Evolutionary conservation across 2,329 filamentous ascomycete genomes (phyloP).

Genomic region (Volutella citrinella): DNA sequence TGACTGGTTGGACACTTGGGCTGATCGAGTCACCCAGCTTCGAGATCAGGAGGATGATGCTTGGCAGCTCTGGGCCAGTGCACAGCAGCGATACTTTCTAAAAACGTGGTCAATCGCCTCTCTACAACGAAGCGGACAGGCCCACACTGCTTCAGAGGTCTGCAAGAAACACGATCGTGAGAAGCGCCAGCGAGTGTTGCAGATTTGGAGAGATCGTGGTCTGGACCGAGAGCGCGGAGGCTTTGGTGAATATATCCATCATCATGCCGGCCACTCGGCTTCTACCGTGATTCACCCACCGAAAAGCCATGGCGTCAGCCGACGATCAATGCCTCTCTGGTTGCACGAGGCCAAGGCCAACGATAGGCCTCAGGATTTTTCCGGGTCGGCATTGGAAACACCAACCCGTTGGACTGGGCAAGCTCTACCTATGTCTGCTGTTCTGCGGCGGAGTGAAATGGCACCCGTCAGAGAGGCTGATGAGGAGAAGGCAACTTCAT

Average conservation of each 20-base stretch:
- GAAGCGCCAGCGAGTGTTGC: slow-evolving; percentile 27
- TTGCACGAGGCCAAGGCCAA: no score
- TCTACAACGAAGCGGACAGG: slow-evolving; percentile 35
- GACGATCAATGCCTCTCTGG: no score
- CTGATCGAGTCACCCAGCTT: slow-evolving; percentile 13
- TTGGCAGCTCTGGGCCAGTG: slow-evolving; percentile 30
- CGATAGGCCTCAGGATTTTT: slow-evolving; percentile 17
- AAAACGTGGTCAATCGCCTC: slow-evolving; percentile 37
- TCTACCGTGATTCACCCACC: no score
- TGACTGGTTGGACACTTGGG: slow-evolving; percentile 23
- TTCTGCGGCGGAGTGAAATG: slow-evolving; percentile 26
- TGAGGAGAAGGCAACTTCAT: slow-evolving; percentile 24
- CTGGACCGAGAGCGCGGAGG: slow-evolving; percentile 12
- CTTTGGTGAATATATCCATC: no score
- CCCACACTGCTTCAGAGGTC: slow-evolving; percentile 34
- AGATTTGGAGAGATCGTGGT: slow-evolving; percentile 28
- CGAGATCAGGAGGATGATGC: no score
- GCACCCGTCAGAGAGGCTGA: slow-evolving; percentile 29
- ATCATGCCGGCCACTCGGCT: no score
- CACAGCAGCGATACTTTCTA: slow-evolving; percentile 30
- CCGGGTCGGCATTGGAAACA: slow-evolving; percentile 32
- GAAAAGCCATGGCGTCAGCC: slow-evolving; percentile 20
- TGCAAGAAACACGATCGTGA: slow-evolving; percentile 31
- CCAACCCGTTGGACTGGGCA: slow-evolving; percentile 47
- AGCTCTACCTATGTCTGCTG: slow-evolving; percentile 34